Evolutionary conservation across 1,284 basidiomycete genomes (phyloP), one percentile per base, ranked within the genome.

Genomic region (Vanrija humicola): DNA sequence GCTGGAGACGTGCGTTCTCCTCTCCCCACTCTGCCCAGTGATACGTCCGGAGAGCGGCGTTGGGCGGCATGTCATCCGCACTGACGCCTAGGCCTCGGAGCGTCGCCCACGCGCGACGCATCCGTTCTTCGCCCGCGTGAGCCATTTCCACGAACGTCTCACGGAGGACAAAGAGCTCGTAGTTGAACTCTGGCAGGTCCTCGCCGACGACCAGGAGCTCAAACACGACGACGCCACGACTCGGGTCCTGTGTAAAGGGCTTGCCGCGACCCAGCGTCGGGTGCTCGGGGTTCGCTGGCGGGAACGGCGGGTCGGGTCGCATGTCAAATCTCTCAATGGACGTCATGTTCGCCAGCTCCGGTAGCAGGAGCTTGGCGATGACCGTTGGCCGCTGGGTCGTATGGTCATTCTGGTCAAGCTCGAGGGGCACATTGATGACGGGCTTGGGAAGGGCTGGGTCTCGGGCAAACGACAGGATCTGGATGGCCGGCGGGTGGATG

Each of bases 151-250:
- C 73, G 28, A 86, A 72, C 18, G 66, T 70, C 50, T 80, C 78
- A 57, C 82, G 72, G 25, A 84, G 68, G 3, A 70, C 61, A 42
- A 83, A 72, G 48, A 83, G 67, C 18, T 78, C 78, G 38, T 80
- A 79, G 21, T 74, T 57, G 34, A 50, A 48, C 28, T 48, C 43
- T n/a, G n/a, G 43, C 28, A n/a, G 38, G 46, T 21, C 46, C 40
- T 3, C 45, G 45, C 6, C 34, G 19, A 38, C 42, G 19, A 71
- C 51, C 25, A 55, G 53, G n/a, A 74, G 28, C n/a, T 76, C 70
- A 25, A 73, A 67, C 5, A 75, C 73, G 40, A 77, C 46, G 0
- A 77, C 56, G 6, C 75, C 73, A 28, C 65, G 67, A 1, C 38
- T 38, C 9, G 73, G 72, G 59, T 75, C 65, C 49, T 73, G 73